Percentiles rank a stretch among this genome's conserved stretches.
Evolutionary conservation across 441 rosid species (phyloP).

Genomic region (Populus trichocarpa): DNA sequence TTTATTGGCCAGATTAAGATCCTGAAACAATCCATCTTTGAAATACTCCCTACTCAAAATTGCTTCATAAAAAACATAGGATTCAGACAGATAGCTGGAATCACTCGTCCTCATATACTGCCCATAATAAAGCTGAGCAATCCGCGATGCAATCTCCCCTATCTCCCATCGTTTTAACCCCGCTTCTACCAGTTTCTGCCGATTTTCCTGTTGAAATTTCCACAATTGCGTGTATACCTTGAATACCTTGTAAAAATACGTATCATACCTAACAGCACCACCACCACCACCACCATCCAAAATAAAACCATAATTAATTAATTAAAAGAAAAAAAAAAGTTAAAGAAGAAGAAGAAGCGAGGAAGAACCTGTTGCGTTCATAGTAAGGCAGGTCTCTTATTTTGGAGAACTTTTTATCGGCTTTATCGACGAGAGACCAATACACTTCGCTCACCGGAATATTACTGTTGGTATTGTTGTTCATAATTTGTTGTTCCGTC

Average conservation of each 20-base stretch:
- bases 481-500: slow-evolving; percentile 39
- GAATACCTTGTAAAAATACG: slow-evolving; percentile 91
- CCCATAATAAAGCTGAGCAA: slow-evolving; percentile 94
- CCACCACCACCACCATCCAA: background rate
- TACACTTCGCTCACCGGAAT: slow-evolving; percentile 85
- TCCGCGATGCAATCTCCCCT: slow-evolving; percentile 93
- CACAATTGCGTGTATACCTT: slow-evolving; percentile 91
- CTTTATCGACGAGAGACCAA: slow-evolving; percentile 94
- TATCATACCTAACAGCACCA: slow-evolving; percentile 59
- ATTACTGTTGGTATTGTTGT: slow-evolving; percentile 24
- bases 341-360: background rate
- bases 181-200: slow-evolving; percentile 86
- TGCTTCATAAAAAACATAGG: slow-evolving; percentile 88
- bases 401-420: slow-evolving; percentile 94
- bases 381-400: slow-evolving; percentile 95
- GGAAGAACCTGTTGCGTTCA: slow-evolving; percentile 76
- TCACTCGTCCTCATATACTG: slow-evolving; percentile 95
- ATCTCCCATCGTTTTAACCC: slow-evolving; percentile 98
- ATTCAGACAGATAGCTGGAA: slow-evolving; percentile 70
- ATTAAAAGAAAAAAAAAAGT: background rate
- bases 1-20: slow-evolving; percentile 79
- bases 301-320: background rate
- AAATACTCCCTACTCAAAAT: slow-evolving; percentile 83
- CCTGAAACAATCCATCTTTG: slow-evolving; percentile 79
- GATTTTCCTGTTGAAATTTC: slow-evolving; percentile 96